Conservation (phyloP, 495 filamentous ascomycete genomes). For the Neurospora tetraspora region DNA sequence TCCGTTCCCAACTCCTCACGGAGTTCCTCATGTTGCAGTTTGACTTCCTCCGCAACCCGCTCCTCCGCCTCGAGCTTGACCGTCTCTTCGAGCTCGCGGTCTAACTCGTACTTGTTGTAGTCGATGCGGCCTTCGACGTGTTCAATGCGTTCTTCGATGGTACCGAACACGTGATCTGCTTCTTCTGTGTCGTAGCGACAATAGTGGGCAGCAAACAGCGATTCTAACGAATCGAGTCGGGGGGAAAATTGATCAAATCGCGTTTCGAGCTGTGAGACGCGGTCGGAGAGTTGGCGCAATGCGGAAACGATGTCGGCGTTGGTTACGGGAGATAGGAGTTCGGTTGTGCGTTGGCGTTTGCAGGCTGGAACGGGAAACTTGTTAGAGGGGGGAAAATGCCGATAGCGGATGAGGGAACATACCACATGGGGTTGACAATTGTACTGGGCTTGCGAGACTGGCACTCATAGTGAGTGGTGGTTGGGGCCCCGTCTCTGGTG, state of each 20-base stretch:
- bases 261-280: not conserved
- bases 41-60: not conserved
- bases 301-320: not conserved
- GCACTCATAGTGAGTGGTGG: not conserved
- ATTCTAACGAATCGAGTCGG: not conserved
- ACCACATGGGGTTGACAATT: not conserved
- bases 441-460: not conserved
- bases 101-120: not conserved
- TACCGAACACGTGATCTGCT: not conserved
- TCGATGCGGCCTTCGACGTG: not conserved
- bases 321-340: not conserved
- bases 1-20: not conserved
- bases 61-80: not conserved
- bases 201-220: not conserved
- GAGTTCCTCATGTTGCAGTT: not conserved
- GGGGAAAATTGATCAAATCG: not conserved
- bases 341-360: constrained; percentile 3
- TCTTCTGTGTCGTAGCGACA: constrained; percentile 5
- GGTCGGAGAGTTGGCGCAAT: not conserved
- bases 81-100: constrained; percentile 1
- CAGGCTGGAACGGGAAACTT: not conserved
- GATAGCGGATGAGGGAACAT: not conserved
- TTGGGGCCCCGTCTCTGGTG: not conserved
- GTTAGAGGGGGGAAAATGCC: not conserved
- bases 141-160: too few species aligned